Evolutionary conservation across 2,329 filamentous ascomycete species (phyloP), one percentile per base, ranked within the genome.

Genomic region (Penicillium thymicola): DNA sequence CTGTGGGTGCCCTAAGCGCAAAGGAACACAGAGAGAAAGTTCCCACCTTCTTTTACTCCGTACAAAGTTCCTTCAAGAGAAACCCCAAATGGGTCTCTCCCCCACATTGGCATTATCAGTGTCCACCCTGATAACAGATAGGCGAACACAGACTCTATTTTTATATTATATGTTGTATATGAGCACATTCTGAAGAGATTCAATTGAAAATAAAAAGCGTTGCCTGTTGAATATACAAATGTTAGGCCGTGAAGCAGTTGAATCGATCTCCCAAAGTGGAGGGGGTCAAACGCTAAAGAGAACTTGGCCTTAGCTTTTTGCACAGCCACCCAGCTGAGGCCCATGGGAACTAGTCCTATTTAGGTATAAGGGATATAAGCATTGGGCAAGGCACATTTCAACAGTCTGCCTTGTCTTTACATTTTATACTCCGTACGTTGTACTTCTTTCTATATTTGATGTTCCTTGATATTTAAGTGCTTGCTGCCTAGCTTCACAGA

Each of bases 251-350:
- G 41, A 45, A 23, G 30, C 25, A 41, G 11, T 34, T 54, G 30
- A 30, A n/a, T 30, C 25, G 34, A 36, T 28, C 38, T 36, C 43
- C 34, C 51, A 36, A 37, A 36, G 58, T 58, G 55, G 58, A 58
- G 54, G 46, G 40, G 46, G 8, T 28, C 25, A 45, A 45, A 34
- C 44, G 21, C 44, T 46, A 36, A 48, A 43, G 34, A 46, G 37
- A 37, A 51, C 43, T 48, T 37, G 40, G 51, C 42, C 38, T 56
- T 57, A 57, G 54, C 42, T 50, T 60, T 60, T 53, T 66, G 65
- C 67, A 69, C 67, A 69, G 67, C 67, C 67, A 68, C 67, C 56
- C 58, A 66, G 65, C 65, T 66, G 62, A 63, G 59, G 56, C 60
- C 55, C 58, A 61, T 54, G 49, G 44, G 51, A 45, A 37, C 55